Conservation (phyloP, 352 stramenopile genomes). For the Globisporangium nunn region DNA sequence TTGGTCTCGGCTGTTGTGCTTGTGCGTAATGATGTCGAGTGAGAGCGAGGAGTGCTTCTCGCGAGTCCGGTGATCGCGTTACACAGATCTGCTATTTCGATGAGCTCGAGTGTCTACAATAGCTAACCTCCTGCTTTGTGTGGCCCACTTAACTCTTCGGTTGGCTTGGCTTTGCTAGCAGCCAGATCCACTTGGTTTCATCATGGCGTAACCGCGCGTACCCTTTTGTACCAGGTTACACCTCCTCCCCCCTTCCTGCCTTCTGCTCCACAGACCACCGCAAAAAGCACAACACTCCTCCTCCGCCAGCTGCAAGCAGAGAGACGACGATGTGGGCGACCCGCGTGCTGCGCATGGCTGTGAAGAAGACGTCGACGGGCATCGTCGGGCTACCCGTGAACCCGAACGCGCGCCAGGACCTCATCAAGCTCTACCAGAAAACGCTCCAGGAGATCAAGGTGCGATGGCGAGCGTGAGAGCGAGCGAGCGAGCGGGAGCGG, state of each 20-base stretch:
- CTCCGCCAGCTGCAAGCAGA: conserved; percentile 8
- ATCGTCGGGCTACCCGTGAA: conserved; percentile 82
- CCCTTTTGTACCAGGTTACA: no score
- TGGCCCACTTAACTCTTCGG: no score
- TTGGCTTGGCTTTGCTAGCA: no score
- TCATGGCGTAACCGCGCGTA: no score
- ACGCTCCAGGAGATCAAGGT: conserved; percentile 80
- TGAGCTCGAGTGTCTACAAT: no score
- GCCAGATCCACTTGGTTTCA: no score
- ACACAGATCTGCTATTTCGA: no score
- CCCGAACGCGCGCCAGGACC: conserved; percentile 71
- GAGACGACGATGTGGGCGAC: conserved; percentile 66
- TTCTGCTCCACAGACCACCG: no score
- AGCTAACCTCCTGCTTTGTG: no score
- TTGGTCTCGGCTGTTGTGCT: not conserved
- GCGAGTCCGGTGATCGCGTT: conserved; percentile 12
- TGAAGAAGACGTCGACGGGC: conserved; percentile 84
- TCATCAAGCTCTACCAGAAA: conserved; percentile 81
- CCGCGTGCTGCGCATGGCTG: conserved; percentile 75
- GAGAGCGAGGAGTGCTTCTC: no score
- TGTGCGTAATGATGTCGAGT: not conserved
- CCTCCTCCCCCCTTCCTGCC: no score
- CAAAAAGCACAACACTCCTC: no score
- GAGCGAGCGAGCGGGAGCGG: not conserved
- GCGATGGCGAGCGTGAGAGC: conserved; percentile 1